Conservation (phyloP, 805 yeast genomes). For the Lachancea thermotolerans region DNA sequence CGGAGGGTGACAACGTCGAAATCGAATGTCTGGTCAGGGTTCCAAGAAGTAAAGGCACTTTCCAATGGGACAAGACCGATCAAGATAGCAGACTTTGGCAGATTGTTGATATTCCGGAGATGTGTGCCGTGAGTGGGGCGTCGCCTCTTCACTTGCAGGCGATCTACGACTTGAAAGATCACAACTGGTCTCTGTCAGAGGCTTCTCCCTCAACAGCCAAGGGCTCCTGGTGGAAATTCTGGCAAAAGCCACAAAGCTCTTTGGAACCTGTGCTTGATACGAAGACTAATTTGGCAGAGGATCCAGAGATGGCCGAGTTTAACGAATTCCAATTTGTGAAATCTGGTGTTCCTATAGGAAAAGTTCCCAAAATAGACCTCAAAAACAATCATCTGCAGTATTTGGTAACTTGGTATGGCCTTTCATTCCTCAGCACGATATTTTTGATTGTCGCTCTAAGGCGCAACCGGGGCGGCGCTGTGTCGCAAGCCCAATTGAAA, state of each 20-base stretch:
- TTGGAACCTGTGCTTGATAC: background rate
- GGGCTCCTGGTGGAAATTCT: constrained; percentile 24
- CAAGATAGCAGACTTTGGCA: constrained; percentile 63
- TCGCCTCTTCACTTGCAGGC: constrained; percentile 75
- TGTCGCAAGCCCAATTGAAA: constrained; percentile 25
- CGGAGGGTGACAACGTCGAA: constrained; percentile 53
- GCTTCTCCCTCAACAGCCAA: background rate
- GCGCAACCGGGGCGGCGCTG: constrained; percentile 32
- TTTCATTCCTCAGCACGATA: constrained; percentile 64
- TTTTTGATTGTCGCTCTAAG: constrained; percentile 50
- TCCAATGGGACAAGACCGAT: constrained; percentile 66
- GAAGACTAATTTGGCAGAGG: background rate
- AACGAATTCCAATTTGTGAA: constrained; percentile 53
- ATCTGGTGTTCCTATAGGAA: constrained; percentile 89
- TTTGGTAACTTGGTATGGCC: constrained; percentile 91
- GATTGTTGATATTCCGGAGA: constrained; percentile 72
- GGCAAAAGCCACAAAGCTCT: constrained; percentile 6
- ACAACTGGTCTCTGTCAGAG: constrained; percentile 31
- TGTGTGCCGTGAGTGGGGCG: constrained; percentile 55
- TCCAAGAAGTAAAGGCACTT: constrained; percentile 54
- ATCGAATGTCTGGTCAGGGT: constrained; percentile 68
- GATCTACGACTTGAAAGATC: constrained; percentile 58
- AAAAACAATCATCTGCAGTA: constrained; percentile 90
- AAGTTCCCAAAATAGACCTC: constrained; percentile 69
- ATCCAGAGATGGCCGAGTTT: constrained; percentile 31